Evolutionary conservation across 73 alveolate genomes (phyloP).

Genomic region (Tetrahymena borealis): DNA sequence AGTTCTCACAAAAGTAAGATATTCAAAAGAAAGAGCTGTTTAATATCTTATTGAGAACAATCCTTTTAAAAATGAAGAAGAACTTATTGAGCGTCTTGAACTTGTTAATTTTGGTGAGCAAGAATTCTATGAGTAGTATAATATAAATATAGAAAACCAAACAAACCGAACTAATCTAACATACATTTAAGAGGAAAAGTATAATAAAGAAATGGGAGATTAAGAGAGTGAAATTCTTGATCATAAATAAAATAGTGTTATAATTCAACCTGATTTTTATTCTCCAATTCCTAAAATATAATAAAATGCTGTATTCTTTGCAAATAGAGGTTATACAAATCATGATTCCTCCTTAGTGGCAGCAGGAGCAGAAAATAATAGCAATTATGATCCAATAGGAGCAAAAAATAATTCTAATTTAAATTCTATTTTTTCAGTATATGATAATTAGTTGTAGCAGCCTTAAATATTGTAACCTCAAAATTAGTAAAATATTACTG

Average conservation of each 20-base stretch:
- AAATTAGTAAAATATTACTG: too few relatives aligned
- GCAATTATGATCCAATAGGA: neutral
- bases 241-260: neutral
- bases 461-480: neutral
- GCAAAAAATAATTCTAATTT: neutral
- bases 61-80: neutral
- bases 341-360: neutral
- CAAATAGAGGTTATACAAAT: neutral
- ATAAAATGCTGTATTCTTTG: neutral
- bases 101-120: neutral
- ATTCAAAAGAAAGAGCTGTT: neutral
- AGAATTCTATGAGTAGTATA: neutral
- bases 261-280: neutral
- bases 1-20: neutral
- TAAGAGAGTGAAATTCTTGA: neutral
- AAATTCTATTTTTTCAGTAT: neutral
- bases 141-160: neutral
- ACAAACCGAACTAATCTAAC: neutral
- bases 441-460: neutral
- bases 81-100: neutral
- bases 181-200: neutral
- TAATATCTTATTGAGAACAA: neutral
- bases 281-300: neutral
- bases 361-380: neutral
- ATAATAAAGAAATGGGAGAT: neutral